Evolutionary conservation across 768 basidiomycete species (phyloP), one percentile per base, ranked within the genome.

Genomic region (Amanita polypyramis): DNA sequence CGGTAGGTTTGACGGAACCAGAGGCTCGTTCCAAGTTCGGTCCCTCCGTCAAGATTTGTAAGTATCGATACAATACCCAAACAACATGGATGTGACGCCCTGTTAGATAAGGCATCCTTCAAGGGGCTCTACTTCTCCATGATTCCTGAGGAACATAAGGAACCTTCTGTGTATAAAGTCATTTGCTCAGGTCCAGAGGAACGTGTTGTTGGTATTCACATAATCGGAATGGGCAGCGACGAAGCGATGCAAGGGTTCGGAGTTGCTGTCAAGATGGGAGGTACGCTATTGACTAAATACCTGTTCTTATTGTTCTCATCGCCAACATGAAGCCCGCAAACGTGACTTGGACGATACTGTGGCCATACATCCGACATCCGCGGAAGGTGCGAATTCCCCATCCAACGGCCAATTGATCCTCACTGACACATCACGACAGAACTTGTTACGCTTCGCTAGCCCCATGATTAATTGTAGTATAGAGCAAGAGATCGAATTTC

Each of bases 201-300:
- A 64, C 87, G 85, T 58, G 85, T 99, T 34, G 91, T 98, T n/a
- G 96, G 96, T 9, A 68, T 97, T 38, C 96, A 98, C 66, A 79
- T 97, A 54, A 80, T 98, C 49, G 96, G 96, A 5, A 59, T 73
- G 52, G 96, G 96, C 36, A 87, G 85, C 58, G 96, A 99, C 61
- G 96, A 99, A 67, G 78, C 86, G 56, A 67, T 94, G 67, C 96
- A 99, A 73, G 95, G 95, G 53, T 97, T 96, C 65, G 89, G 70
- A 2, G 91, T 98, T n/a, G 96, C 96, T 10, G 73, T 99, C 56
- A 98, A 97, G 72, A 95, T 98, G 95, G 87, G 87, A 53, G 74
- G 73, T 73, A 35, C 20, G 70, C 48, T 48, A 29, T 51, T 51
- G 14, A 45, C 47, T 35, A 14, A 44, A 14, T 41, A 23, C 68